These are phyloP conservation scores for Penicillium verrucosum DNA, from an alignment of 2,329 filamentous ascomycete species.

Conservation along the genomic window DNA sequence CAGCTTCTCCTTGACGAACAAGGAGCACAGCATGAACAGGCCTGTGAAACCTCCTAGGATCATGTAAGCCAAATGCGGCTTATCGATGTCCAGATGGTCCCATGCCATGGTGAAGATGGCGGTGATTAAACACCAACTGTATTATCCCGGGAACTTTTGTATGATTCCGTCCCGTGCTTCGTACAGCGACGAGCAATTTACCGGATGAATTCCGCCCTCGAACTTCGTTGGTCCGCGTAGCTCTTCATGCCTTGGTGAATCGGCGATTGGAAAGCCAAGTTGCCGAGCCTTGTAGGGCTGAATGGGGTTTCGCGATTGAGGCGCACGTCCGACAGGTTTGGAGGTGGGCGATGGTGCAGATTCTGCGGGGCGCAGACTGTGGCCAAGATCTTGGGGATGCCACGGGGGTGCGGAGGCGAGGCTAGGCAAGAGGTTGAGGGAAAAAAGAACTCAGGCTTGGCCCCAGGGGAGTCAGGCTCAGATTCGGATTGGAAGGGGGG, in stretches of 20 bases:
- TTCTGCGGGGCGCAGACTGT: constrained; percentile 3
- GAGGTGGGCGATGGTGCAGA: neutral
- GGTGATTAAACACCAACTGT: neutral
- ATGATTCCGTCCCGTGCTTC: constrained; percentile 2
- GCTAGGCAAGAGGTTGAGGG: neutral
- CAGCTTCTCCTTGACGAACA: constrained; percentile 95
- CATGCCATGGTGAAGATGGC: constrained; percentile 45
- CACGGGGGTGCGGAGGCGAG: neutral
- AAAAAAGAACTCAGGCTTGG: constrained; percentile 2
- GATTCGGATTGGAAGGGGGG: neutral
- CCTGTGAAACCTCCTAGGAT: constrained; percentile 97
- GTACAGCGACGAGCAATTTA: constrained; percentile 18
- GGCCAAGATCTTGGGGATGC: constrained; percentile 7
- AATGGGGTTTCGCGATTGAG: neutral
- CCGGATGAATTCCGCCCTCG: constrained; percentile 25
- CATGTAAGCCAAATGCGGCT: constrained; percentile 96
- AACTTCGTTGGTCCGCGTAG: constrained; percentile 15
- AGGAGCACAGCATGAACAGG: constrained; percentile 96
- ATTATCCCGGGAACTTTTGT: constrained; percentile 1
- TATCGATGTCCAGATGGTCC: constrained; percentile 66
- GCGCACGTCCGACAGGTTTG: neutral
- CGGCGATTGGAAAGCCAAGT: constrained; percentile 1
- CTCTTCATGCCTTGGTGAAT: constrained; percentile 30
- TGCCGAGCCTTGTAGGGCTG: constrained; percentile 20
- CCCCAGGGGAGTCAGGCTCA: neutral